Evolutionary conservation across 768 basidiomycete species (phyloP).

Genomic region (Leccinum subgranulosum): DNA sequence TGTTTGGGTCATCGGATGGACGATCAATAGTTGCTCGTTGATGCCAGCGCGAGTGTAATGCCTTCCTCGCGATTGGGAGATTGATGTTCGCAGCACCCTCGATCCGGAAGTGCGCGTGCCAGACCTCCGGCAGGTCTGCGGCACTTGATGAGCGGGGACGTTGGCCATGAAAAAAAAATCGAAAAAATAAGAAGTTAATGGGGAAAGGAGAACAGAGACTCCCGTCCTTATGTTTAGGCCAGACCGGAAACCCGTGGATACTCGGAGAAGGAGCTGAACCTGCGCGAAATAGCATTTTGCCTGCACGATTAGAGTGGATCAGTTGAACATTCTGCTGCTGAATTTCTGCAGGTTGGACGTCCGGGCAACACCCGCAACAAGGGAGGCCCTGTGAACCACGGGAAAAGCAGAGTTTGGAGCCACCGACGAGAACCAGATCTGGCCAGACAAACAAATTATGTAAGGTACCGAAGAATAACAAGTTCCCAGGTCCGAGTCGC

Average conservation of each 20-base stretch:
- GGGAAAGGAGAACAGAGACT: constrained; percentile 1
- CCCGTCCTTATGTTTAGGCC: constrained; percentile 1
- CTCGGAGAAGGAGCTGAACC: background rate
- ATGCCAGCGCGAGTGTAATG: background rate
- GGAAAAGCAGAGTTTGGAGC: background rate
- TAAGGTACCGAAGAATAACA: too few relatives aligned
- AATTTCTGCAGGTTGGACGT: too few relatives aligned
- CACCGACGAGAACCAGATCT: background rate
- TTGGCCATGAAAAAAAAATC: constrained; percentile 16
- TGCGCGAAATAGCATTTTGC: background rate
- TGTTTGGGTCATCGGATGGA: constrained; percentile 10
- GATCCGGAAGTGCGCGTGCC: constrained; percentile 25
- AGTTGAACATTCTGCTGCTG: constrained; percentile 3
- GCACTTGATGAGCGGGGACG: constrained; percentile 2
- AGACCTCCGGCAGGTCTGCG: constrained; percentile 25
- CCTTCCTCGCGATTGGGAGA: constrained; percentile 36
- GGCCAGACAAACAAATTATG: too few relatives aligned
- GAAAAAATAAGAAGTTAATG: background rate
- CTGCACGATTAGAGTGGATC: background rate
- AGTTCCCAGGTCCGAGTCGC: too few relatives aligned
- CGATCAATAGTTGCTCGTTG: constrained; percentile 31
- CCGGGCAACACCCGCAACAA: too few relatives aligned
- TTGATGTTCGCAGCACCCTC: constrained; percentile 39
- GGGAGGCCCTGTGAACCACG: background rate
- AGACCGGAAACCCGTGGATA: background rate